Evolutionary conservation across 805 yeast genomes (phyloP).

Genomic region (Pichia paraexigua): DNA sequence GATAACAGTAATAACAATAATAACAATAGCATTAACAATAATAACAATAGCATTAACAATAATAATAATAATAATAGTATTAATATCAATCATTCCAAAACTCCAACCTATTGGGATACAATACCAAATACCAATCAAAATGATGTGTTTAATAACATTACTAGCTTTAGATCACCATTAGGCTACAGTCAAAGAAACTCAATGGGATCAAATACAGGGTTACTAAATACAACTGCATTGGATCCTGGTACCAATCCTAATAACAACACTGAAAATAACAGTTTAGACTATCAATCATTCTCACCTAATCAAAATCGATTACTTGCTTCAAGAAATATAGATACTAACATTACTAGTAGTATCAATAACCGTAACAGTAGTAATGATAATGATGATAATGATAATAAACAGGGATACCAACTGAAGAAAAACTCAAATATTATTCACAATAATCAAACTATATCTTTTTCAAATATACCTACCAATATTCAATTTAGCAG

Average conservation of each 20-base stretch:
- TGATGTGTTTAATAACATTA: not conserved
- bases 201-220: not conserved
- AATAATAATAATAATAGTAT: not conserved
- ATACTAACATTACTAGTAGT: too few species aligned
- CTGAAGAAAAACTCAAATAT: not conserved
- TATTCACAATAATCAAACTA: not conserved
- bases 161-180: not conserved
- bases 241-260: not conserved
- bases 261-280: not conserved
- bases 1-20: not conserved
- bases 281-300: not conserved
- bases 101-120: not conserved
- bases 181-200: not conserved
- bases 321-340: not conserved
- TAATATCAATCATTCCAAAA: not conserved
- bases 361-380: not conserved
- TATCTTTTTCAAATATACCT: not conserved
- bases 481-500: not conserved
- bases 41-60: not conserved
- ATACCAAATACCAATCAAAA: not conserved
- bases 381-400: not conserved
- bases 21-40: not conserved
- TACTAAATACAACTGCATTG: not conserved
- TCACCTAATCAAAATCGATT: not conserved
- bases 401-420: not conserved